Percentiles rank a stretch among this genome's conserved stretches.
Evolutionary conservation across 169 alveolate species (phyloP).

Genomic region (Plasmodium cynomolgi): DNA sequence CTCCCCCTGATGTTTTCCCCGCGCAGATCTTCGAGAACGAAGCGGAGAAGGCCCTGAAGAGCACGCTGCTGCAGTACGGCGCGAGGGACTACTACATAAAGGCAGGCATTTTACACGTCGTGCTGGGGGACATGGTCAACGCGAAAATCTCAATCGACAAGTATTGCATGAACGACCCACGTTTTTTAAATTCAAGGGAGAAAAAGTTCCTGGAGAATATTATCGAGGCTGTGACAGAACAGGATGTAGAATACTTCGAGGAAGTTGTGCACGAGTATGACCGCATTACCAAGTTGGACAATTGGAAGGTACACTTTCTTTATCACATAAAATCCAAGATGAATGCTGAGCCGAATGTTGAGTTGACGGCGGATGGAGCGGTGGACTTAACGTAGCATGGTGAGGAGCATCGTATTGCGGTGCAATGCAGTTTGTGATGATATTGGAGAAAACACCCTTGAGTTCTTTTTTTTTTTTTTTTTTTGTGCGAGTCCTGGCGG

Average conservation of each 20-base stretch:
- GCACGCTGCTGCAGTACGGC: slow-evolving; percentile 67
- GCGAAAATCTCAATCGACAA: slow-evolving; percentile 70
- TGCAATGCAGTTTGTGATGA: neutral
- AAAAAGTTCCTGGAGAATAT: slow-evolving; percentile 44
- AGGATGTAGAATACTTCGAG: slow-evolving; percentile 50
- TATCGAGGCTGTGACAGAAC: slow-evolving; percentile 63
- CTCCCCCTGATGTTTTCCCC: neutral
- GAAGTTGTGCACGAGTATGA: slow-evolving; percentile 69
- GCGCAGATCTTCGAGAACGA: slow-evolving; percentile 72
- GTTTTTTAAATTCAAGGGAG: slow-evolving; percentile 64
- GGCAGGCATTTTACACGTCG: slow-evolving; percentile 77
- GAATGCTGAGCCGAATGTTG: slow-evolving; percentile 50
- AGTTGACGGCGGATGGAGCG: slow-evolving; percentile 56
- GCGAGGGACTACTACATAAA: slow-evolving; percentile 77
- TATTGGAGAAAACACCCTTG: neutral
- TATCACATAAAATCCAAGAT: slow-evolving; percentile 35
- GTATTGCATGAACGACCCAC: slow-evolving; percentile 47
- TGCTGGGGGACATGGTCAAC: slow-evolving; percentile 62
- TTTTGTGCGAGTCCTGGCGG: neutral
- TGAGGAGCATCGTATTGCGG: neutral
- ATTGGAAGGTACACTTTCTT: slow-evolving; percentile 69
- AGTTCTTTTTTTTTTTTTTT: neutral
- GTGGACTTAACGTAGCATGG: slow-evolving; percentile 33
- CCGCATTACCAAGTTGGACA: slow-evolving; percentile 53
- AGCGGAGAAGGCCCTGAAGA: slow-evolving; percentile 77